phyloP scores from a whole-genome alignment of 106 monocot genomes.

The Dendrobium catenatum region DNA sequence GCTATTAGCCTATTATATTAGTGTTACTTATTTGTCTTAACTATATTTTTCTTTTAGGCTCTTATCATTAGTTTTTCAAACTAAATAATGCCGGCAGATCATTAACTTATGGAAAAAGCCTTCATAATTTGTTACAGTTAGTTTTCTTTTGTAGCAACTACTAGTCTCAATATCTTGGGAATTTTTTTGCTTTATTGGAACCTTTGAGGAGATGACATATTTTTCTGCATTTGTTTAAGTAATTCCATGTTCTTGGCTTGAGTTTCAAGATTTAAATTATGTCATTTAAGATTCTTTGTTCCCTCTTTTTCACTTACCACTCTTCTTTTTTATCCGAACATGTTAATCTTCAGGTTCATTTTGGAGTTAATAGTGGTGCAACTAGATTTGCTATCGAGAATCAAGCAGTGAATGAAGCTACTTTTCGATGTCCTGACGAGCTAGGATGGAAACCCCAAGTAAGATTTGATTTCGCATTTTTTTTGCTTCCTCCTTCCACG shows the following conservation, averaged over 20 bases:
- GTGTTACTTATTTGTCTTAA: background rate
- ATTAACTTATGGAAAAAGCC: background rate
- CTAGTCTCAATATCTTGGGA: background rate
- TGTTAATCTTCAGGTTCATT: constrained; percentile 55
- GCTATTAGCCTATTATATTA: background rate
- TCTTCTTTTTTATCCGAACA: background rate
- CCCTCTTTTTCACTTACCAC: background rate
- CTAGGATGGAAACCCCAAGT: constrained; percentile 99
- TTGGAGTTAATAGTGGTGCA: constrained; percentile 96
- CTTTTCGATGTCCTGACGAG: constrained; percentile 90
- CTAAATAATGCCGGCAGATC: background rate
- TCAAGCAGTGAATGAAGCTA: constrained; percentile 94
- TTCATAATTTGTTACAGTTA: background rate
- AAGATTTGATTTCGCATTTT: background rate
- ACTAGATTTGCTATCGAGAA: constrained; percentile 80
- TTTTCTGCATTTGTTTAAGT: background rate
- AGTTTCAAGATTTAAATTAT: constrained; percentile 2
- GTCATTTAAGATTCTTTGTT: background rate
- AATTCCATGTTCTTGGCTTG: background rate
- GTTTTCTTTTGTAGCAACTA: background rate
- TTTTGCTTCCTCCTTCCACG: background rate
- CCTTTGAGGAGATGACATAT: background rate
- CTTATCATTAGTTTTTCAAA: background rate
- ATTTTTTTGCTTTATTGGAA: background rate
- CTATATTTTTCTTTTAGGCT: background rate